These are phyloP conservation scores for Lipomyces spencermartinsiae DNA, from an alignment of 805 yeast genomes.

Conservation along the genomic window DNA sequence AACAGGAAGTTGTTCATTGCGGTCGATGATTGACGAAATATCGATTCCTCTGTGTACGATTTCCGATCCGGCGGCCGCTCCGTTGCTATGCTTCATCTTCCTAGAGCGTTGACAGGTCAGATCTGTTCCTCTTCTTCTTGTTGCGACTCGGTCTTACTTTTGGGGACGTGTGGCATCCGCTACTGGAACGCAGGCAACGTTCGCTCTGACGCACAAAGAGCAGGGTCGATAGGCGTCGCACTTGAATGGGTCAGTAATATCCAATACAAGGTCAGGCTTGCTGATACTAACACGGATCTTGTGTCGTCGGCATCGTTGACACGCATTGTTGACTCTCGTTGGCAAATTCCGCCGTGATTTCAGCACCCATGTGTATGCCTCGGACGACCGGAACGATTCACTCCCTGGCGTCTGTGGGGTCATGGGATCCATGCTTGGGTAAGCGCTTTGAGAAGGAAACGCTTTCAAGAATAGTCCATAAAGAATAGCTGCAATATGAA, in stretches of 20 bases:
- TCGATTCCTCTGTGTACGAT: background rate
- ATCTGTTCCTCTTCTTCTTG: background rate
- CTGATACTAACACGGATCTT: slow-evolving; percentile 1
- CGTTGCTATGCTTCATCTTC: background rate
- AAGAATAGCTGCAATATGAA: too few relatives aligned
- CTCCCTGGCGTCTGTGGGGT: background rate
- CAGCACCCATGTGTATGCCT: background rate
- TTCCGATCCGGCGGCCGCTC: background rate
- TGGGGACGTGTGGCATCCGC: background rate
- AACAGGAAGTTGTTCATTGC: background rate
- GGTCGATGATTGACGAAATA: background rate
- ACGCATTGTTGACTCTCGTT: background rate
- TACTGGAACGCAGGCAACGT: slow-evolving; percentile 28
- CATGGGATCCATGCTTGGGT: background rate
- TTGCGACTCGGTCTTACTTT: slow-evolving; percentile 2
- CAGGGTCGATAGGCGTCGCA: slow-evolving; percentile 38
- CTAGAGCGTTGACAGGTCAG: slow-evolving; percentile 4
- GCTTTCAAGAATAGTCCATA: background rate
- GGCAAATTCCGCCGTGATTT: background rate
- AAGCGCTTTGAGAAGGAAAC: too few relatives aligned
- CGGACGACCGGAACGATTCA: background rate
- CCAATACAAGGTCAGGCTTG: background rate
- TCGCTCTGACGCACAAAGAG: slow-evolving; percentile 36
- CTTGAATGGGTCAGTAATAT: background rate
- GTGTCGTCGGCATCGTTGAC: slow-evolving; percentile 6